Base-by-base conservation (phyloP, 1,284 basidiomycete genomes). In the Dichomitus squalens region DNA sequence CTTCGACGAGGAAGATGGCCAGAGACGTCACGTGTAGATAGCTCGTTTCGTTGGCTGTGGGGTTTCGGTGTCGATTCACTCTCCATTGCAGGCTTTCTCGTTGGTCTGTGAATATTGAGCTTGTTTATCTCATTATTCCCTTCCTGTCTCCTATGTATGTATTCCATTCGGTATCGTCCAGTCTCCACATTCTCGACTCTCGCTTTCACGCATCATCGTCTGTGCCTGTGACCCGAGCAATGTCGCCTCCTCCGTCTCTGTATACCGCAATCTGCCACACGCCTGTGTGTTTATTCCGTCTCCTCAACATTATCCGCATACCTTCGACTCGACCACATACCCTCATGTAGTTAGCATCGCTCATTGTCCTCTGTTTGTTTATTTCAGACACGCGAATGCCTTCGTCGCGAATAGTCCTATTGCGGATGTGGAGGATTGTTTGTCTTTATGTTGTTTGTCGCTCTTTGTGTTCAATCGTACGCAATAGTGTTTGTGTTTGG, bases 1-100 rank as follows among this genome's bases (percentile, higher is more conserved):
- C 53, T 87, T 84, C 80, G 85, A 87, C 55, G 83, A 86, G 29
- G 82, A 83, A 43, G 69, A 68, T 21, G 64, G 60, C 7, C 64
- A 64, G 33, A 52, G 52, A 50, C 62, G 59, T 48, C 60, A 59
- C 11, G 53, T 63, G 6, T 64, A 53, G 52, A 41, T n/a, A 12
- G 23, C 21, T 50, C 35, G 39, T 38, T 52, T 41, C 29, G 11
- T 31, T n/a, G n/a, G 29, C 11, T 31, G 29, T 21, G 31, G n/a
- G n/a, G n/a, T n/a, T n/a, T n/a, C n/a, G n/a, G n/a, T n/a, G n/a
- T n/a, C n/a, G n/a, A n/a, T n/a, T n/a, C n/a, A n/a, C n/a, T n/a
- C n/a, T n/a, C n/a, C n/a, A n/a, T n/a, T n/a, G n/a, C 21, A 33
- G 27, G 46, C 36, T 33, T 36, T 51, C 43, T 44, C 38, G 12